phyloP scores from a whole-genome alignment of 306 rosid species.

The Benincasa hispida region DNA sequence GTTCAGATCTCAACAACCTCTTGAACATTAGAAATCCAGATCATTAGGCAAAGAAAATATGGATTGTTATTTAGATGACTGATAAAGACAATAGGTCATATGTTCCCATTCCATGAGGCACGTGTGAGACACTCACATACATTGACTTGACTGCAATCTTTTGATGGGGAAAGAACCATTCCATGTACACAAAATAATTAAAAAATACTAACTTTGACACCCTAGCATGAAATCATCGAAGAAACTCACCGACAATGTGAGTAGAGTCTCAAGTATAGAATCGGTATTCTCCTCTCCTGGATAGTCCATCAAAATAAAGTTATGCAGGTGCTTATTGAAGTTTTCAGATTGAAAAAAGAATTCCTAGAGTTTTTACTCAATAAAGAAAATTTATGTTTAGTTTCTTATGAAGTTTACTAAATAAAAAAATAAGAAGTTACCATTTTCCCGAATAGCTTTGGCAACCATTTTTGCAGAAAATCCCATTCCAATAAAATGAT shows the following conservation, averaged over 20 bases:
- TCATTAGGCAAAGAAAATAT: not conserved
- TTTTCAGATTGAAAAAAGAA: not conserved
- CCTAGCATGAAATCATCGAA: not conserved
- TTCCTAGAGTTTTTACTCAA: not conserved
- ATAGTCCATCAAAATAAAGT: constrained; percentile 22
- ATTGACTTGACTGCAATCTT: not conserved
- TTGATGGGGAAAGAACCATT: not conserved
- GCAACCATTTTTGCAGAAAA: constrained; percentile 55
- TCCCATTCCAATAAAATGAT: constrained; percentile 65
- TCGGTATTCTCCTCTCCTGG: constrained; percentile 70
- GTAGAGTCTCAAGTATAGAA: constrained; percentile 63
- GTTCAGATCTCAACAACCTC: not conserved
- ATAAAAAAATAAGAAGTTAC: constrained; percentile 28
- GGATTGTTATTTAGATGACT: not conserved
- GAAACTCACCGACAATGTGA: constrained; percentile 55
- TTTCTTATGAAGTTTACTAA: not conserved
- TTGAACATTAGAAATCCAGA: not conserved
- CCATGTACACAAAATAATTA: not conserved
- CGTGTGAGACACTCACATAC: not conserved
- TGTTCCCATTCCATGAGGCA: not conserved
- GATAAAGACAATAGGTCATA: not conserved
- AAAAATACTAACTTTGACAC: not conserved
- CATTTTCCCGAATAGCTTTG: constrained; percentile 65
- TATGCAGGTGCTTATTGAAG: constrained; percentile 8
- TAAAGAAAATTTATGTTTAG: not conserved